Evolutionary conservation across 345 rosid species (phyloP), one percentile per base, ranked within the genome.

Genomic region (Cardamine resedifolia): DNA sequence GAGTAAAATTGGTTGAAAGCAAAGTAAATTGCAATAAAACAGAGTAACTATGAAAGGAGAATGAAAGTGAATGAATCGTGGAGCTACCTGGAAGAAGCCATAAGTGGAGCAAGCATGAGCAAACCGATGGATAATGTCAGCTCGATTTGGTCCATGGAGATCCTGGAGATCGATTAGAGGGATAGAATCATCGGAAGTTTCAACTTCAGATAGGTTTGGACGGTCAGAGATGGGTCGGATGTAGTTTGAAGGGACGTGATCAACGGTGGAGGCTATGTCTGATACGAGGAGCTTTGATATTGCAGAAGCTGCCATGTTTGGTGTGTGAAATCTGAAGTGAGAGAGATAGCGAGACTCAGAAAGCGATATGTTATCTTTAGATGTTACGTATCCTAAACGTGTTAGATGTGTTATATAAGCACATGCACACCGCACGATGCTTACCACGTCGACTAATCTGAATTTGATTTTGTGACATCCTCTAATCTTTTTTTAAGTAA

Each of bases 141-240:
- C 41, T 16, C 48, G 86, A 69, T 67, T 26, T 4, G 90, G 83
- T 10, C 87, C 85, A 12, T 62, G 10, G 14, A 92, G 83, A 8
- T 68, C 85, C 1, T 20, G 58, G 23, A 91, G 83, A 52, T 92
- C 93, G 24, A 92, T 86, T 1, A 90, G 62, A 57, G 96, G 87
- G 71, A 92, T 83, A 31, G 87, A 72, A 30, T 21, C 77, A 2
- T 58, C 77, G 0, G 83, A 78, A 6, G 16, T 19, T 18, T 68
- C 63, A 26, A 83, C 80, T 0, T 80, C 71, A 0, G 82, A 14
- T 30, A 92, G 71, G 58, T 83, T 82, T 0, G 95, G 98, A 33
- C 92, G 90, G 78, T 89, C 92, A 60, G 83, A 73, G 72, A 79
- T 36, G 48, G 90, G 85, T 27, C 88, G 73, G 68, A 91, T 63